phyloP scores from a whole-genome alignment of 1,284 basidiomycete genomes.

The Singerocomus inundabilis region DNA sequence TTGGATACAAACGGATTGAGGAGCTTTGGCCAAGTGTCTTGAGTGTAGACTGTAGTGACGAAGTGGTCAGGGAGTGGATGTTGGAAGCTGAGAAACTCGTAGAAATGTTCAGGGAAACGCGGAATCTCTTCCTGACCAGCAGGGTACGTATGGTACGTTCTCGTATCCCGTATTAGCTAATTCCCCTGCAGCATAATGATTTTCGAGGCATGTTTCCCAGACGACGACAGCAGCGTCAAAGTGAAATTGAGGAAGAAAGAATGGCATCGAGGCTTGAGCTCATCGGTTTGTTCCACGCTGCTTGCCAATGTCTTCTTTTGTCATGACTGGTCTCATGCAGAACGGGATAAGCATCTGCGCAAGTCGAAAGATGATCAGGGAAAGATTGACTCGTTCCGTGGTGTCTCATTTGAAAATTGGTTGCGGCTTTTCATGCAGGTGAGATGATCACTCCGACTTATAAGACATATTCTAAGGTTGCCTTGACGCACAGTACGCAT shows the following conservation, averaged over 20 bases:
- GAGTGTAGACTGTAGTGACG: slow-evolving; percentile 33
- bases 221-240: background rate
- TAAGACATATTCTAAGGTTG: background rate
- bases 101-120: slow-evolving; percentile 86
- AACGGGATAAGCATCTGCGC: slow-evolving; percentile 31
- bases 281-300: slow-evolving; percentile 37
- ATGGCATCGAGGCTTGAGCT: slow-evolving; percentile 56
- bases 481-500: slow-evolving; percentile 65
- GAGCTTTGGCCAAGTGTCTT: slow-evolving; percentile 46
- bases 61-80: slow-evolving; percentile 68
- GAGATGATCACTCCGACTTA: slow-evolving; percentile 15
- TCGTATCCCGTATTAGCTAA: background rate
- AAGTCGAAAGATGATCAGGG: slow-evolving; percentile 39
- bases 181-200: background rate
- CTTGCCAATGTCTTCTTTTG: background rate
- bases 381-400: slow-evolving; percentile 68
- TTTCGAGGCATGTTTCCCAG: slow-evolving; percentile 5
- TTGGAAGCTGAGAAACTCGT: slow-evolving; percentile 75
- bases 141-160: slow-evolving; percentile 47
- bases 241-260: slow-evolving; percentile 1
- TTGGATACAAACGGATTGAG: slow-evolving; percentile 48
- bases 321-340: slow-evolving; percentile 1
- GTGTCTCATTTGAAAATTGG: slow-evolving; percentile 87
- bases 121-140: slow-evolving; percentile 77
- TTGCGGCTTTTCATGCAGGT: slow-evolving; percentile 83